These are phyloP conservation scores for Artemisia tridentata DNA, from an alignment of 129 eudicot species.

Conservation along the genomic window DNA sequence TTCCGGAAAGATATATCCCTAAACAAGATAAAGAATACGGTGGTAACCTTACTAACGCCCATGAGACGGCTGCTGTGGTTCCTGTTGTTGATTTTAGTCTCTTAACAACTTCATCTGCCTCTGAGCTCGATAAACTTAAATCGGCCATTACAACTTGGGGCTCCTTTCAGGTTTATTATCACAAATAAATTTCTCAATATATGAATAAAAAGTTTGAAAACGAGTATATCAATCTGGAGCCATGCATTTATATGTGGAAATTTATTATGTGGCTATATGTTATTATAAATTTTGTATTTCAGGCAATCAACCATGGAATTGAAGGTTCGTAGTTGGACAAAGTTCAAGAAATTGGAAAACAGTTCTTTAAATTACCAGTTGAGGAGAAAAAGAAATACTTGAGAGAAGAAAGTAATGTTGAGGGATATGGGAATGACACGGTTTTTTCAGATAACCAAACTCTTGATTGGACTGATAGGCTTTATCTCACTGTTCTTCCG, in stretches of 20 bases:
- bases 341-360: slow-evolving; percentile 26
- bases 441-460: slow-evolving; percentile 44
- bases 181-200: too few relatives aligned
- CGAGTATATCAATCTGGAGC: background rate
- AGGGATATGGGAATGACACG: slow-evolving; percentile 68
- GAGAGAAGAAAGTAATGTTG: slow-evolving; percentile 37
- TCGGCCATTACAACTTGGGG: slow-evolving; percentile 72
- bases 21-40: background rate
- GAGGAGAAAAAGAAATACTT: slow-evolving; percentile 49
- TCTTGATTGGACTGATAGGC: slow-evolving; percentile 62
- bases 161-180: slow-evolving; percentile 55
- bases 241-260: background rate
- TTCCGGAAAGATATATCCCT: background rate
- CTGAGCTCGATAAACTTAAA: slow-evolving; percentile 45
- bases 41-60: background rate
- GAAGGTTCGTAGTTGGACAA: slow-evolving; percentile 40
- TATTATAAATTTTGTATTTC: slow-evolving; percentile 7
- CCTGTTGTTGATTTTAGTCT: slow-evolving; percentile 40
- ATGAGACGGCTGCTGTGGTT: slow-evolving; percentile 19
- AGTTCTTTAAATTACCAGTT: slow-evolving; percentile 41
- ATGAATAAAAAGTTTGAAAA: too few relatives aligned
- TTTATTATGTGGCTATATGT: background rate
- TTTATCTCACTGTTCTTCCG: slow-evolving; percentile 43
- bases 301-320: slow-evolving; percentile 62
- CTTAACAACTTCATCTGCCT: slow-evolving; percentile 17